Conservation (phyloP, 345 rosid species). For the Arabidopsis arenosa region DNA sequence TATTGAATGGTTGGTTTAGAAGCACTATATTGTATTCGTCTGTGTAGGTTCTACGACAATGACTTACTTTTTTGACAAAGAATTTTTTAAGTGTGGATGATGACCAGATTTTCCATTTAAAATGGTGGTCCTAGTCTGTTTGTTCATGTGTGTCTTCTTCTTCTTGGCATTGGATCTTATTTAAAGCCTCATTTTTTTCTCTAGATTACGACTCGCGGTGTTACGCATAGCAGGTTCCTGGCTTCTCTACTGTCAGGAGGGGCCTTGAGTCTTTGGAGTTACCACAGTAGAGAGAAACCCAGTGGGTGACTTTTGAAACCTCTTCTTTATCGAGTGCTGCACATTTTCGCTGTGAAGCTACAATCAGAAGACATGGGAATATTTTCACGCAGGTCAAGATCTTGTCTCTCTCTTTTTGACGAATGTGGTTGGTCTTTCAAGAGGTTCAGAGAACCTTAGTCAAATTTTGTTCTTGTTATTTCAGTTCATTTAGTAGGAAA, state of each 20-base stretch:
- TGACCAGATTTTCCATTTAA: constrained; percentile 15
- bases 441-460: constrained; percentile 11
- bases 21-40: constrained; percentile 34
- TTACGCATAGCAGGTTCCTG: constrained; percentile 32
- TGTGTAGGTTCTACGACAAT: constrained; percentile 38
- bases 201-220: background rate
- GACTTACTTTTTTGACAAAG: constrained; percentile 37
- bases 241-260: constrained; percentile 36
- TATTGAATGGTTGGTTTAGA: constrained; percentile 35
- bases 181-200: constrained; percentile 7
- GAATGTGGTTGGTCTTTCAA: constrained; percentile 4
- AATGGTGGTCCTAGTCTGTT: constrained; percentile 19
- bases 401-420: constrained; percentile 26
- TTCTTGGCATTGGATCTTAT: background rate
- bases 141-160: constrained; percentile 19
- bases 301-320: constrained; percentile 3
- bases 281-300: constrained; percentile 16
- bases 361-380: constrained; percentile 56
- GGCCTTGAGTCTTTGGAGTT: constrained; percentile 33
- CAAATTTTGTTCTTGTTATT: constrained; percentile 30
- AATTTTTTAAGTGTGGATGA: constrained; percentile 14
- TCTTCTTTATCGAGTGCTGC: constrained; percentile 10
- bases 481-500: constrained; percentile 62
- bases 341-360: constrained; percentile 30
- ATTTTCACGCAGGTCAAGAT: constrained; percentile 64